These are phyloP conservation scores for Mucor indicus DNA, from an alignment of 371 early-diverging fungal species.

Conservation along the genomic window DNA sequence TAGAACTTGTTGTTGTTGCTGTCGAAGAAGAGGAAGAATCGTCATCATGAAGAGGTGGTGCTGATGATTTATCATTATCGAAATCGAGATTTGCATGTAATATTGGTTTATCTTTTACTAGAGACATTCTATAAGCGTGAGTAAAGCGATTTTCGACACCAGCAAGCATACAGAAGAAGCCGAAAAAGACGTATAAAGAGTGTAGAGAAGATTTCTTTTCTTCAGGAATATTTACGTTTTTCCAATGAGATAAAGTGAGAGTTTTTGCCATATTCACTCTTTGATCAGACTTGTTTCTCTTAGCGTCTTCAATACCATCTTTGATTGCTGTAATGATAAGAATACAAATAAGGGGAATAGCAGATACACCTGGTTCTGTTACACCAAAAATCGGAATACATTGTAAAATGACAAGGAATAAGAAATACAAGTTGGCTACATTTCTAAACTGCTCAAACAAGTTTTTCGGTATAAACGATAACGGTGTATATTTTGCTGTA, in stretches of 20 bases:
- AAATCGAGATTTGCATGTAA: conserved; percentile 5
- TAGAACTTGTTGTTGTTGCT: neutral
- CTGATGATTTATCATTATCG: conserved; percentile 8
- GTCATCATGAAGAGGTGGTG: conserved; percentile 10
- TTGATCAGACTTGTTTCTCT: conserved; percentile 81
- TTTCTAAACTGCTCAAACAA: conserved; percentile 90
- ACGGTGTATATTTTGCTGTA: conserved; percentile 81
- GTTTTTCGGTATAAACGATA: conserved; percentile 91
- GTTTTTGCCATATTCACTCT: conserved; percentile 63
- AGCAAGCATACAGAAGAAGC: conserved; percentile 31
- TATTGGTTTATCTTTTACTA: conserved; percentile 10
- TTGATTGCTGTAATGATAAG: conserved; percentile 85
- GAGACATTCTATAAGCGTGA: conserved; percentile 18
- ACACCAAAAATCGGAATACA: conserved; percentile 70
- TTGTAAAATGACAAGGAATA: conserved; percentile 84
- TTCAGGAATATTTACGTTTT: conserved; percentile 47
- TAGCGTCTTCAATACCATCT: conserved; percentile 93
- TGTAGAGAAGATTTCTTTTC: conserved; percentile 21
- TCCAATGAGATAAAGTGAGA: conserved; percentile 49
- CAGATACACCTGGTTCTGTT: conserved; percentile 73
- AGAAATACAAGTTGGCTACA: conserved; percentile 91
- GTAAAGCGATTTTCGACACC: conserved; percentile 22
- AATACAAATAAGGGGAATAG: conserved; percentile 82
- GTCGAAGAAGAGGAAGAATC: neutral
- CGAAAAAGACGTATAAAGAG: conserved; percentile 21